phyloP scores from a whole-genome alignment of 192 early-diverging fungal genomes.

The Coemansia sp. region DNA sequence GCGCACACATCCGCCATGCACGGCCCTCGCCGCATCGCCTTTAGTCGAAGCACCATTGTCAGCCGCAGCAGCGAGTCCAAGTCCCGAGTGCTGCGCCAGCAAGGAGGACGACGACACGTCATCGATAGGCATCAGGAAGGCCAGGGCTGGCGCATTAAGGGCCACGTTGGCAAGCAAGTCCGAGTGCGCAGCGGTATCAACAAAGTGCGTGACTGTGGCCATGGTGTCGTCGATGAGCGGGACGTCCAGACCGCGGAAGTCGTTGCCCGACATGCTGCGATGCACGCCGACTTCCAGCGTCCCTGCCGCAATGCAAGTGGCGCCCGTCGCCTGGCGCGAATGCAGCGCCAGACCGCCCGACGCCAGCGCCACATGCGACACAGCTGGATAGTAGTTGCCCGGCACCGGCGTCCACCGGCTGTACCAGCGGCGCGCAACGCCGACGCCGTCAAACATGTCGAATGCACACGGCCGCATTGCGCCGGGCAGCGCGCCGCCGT shows the following conservation, averaged over 20 bases:
- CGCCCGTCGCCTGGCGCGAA: constrained; percentile 39
- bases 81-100: background rate
- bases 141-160: constrained; percentile 37
- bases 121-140: constrained; percentile 17
- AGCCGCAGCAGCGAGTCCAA: background rate
- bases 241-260: constrained; percentile 34
- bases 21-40: background rate
- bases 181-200: constrained; percentile 13
- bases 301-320: constrained; percentile 15
- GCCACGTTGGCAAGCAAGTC: constrained; percentile 9
- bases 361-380: constrained; percentile 27
- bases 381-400: constrained; percentile 41
- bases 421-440: constrained; percentile 15
- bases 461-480: constrained; percentile 14
- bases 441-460: constrained; percentile 34
- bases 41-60: background rate
- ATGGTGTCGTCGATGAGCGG: constrained; percentile 24
- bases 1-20: constrained; percentile 2
- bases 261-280: constrained; percentile 46
- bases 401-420: constrained; percentile 39
- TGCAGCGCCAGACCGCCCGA: constrained; percentile 23
- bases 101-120: background rate
- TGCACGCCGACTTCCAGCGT: constrained; percentile 39
- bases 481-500: background rate
- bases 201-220: constrained; percentile 21